A percentile compares a stretch with the other conserved stretches of the same genome.
phyloP scores from a whole-genome alignment of 768 basidiomycete species.

The Omphalotus guepiniiformis region DNA sequence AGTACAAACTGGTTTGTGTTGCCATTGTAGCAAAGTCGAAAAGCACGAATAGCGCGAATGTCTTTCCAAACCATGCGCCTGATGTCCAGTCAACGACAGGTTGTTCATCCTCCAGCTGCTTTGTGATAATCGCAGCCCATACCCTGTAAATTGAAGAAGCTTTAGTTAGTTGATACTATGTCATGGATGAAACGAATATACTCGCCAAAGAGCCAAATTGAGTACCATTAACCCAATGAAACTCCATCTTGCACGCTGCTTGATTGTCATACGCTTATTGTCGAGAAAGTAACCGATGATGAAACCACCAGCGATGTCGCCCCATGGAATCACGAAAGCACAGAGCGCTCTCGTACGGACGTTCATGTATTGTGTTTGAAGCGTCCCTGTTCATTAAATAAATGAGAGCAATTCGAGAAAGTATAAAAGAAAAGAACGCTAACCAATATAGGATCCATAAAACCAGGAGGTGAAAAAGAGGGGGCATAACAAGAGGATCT shows the following conservation, averaged over 20 bases:
- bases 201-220: conserved; percentile 25
- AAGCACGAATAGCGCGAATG: conserved; percentile 25
- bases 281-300: conserved; percentile 30
- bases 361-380: conserved; percentile 30
- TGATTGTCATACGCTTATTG: conserved; percentile 22
- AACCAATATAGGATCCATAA: conserved; percentile 27
- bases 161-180: neutral
- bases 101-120: conserved; percentile 23
- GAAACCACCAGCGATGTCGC: conserved; percentile 26
- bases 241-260: conserved; percentile 27
- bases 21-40: conserved; percentile 31
- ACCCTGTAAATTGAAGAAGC: conserved; percentile 15
- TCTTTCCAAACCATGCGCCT: conserved; percentile 22
- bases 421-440: neutral
- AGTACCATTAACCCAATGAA: conserved; percentile 25
- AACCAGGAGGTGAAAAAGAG: conserved; percentile 32
- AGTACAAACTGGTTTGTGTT: conserved; percentile 28
- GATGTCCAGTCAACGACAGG: conserved; percentile 32
- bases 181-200: neutral
- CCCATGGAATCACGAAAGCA: conserved; percentile 25
- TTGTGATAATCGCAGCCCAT: conserved; percentile 28
- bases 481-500: conserved; percentile 29
- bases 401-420: neutral
- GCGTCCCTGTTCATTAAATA: conserved; percentile 16
- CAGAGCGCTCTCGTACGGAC: conserved; percentile 27